Conservation (phyloP, 768 basidiomycete genomes). For the Rhodotorula taiwanensis region DNA sequence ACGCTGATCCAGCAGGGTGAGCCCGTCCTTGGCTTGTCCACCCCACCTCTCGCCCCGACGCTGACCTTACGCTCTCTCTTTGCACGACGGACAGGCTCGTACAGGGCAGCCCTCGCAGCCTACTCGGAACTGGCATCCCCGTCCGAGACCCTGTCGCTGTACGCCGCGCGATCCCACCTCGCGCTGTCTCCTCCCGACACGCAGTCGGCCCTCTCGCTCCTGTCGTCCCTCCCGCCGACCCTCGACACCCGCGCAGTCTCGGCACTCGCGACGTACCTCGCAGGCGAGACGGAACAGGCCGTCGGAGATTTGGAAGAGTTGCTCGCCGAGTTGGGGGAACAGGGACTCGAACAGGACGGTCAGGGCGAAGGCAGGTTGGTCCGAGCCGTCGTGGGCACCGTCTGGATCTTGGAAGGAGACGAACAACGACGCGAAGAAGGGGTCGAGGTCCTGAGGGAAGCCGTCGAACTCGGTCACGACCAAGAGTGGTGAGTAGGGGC, state of each 20-base stretch:
- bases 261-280: constrained; percentile 28
- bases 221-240: constrained; percentile 10
- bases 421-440: constrained; percentile 30
- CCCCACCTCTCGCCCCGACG: neutral
- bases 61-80: neutral
- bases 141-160: constrained; percentile 22
- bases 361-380: constrained; percentile 23
- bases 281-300: constrained; percentile 14
- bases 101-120: constrained; percentile 31
- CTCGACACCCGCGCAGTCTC: constrained; percentile 33
- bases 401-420: constrained; percentile 33
- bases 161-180: constrained; percentile 37
- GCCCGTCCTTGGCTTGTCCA: neutral
- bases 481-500: constrained; percentile 32
- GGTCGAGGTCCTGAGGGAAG: constrained; percentile 32
- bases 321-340: constrained; percentile 29
- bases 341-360: constrained; percentile 22
- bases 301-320: constrained; percentile 31
- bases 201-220: constrained; percentile 11
- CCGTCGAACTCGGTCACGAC: constrained; percentile 32
- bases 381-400: constrained; percentile 17
- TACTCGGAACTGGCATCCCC: constrained; percentile 21
- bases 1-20: constrained; percentile 28
- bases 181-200: constrained; percentile 27
- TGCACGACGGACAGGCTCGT: constrained; percentile 17